Base-by-base conservation (phyloP, 345 rosid genomes). In the Hypericum androsaemum region DNA sequence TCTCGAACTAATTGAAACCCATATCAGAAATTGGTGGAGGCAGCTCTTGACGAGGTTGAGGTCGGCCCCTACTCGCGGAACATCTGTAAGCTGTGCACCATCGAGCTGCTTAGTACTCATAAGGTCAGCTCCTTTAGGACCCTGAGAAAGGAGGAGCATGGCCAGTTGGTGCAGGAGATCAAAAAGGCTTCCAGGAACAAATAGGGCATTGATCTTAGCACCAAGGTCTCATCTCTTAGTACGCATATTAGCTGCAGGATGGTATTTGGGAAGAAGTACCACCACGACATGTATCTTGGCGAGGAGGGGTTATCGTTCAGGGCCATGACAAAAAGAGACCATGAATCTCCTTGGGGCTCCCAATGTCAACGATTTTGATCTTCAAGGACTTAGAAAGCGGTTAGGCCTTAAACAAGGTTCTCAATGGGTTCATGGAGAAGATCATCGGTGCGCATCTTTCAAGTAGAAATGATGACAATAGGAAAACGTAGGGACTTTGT, bases 211-310 rank as follows among this genome's bases (percentile, higher is more conserved):
- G n/a, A n/a, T 50, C 55, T 83, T 0, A 67, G 77, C 7, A 68
- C 56, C 0, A 69, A 63, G 63, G 39, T 78, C 3, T 57, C 68
- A 0, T 45, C 63, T 36, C 64, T 68, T 1, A 61, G 47, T 12
- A 55, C 74, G 0, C 67, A 60, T 41, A 67, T 78, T 64, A 61
- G 59, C 28, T 73, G 74, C 39, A 67, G 77, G 57, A 75, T 83
- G 86, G 70, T 77, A 17, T 62, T 80, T 13, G 71, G 86, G 60
- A 71, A 71, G 75, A 71, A 67, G 38, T 76, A 68, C 42, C 1
- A 15, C 16, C 71, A 51, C 9, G 28, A 66, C 41, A 73, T 71
- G 10, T 51, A 55, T 7, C 59, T 66, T 48, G 77, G 64, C 44
- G 74, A 53, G 51, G 72, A 74, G 10, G n/a, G n/a, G n/a, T n/a